Evolutionary conservation across 2,329 filamentous ascomycete species (phyloP).

Genomic region (Pleoardoris graminearum): DNA sequence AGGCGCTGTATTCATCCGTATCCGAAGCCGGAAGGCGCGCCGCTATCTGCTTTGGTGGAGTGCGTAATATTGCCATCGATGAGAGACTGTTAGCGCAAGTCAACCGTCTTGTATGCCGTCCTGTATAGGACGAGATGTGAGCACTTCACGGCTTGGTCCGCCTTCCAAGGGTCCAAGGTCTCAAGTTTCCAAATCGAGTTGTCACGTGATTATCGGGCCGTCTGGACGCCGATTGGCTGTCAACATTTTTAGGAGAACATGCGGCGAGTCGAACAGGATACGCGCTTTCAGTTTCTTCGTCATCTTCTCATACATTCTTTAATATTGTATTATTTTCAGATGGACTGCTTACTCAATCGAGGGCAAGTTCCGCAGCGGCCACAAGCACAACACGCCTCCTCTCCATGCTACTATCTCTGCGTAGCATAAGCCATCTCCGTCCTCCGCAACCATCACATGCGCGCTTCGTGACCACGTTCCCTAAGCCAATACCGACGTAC

Average conservation of each 20-base stretch:
- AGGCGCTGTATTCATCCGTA: conserved; percentile 1
- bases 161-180: no score
- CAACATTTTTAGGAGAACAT: conserved; percentile 5
- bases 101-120: no score
- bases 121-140: no score
- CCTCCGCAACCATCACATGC: conserved; percentile 12
- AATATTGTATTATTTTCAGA: conserved; percentile 1
- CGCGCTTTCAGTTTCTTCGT: background rate
- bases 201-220: no score
- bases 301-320: background rate
- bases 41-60: background rate
- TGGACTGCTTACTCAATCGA: conserved; percentile 4
- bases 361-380: background rate
- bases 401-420: conserved; percentile 10
- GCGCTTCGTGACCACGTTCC: conserved; percentile 31
- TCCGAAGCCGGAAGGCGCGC: background rate
- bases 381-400: background rate
- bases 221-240: conserved; percentile 2
- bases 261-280: background rate
- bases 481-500: conserved; percentile 26
- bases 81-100: no score
- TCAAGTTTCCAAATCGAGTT: no score
- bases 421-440: conserved; percentile 25
- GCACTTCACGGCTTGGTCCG: no score
- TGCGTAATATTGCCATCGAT: background rate